Conservation (phyloP, 2,329 filamentous ascomycete species). For the Epichloe uncinata region DNA sequence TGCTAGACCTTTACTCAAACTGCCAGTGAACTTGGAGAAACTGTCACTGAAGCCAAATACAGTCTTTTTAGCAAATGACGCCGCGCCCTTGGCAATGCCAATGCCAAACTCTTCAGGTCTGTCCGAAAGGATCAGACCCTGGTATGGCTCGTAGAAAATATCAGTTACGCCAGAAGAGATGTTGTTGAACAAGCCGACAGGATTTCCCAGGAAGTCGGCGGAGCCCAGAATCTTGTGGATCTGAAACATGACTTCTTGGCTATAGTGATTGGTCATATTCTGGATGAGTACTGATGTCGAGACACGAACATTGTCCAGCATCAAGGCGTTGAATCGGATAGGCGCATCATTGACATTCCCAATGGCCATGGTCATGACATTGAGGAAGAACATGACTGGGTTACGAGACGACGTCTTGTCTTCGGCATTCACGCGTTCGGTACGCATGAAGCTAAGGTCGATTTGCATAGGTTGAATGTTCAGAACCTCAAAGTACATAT, state of each 20-base stretch:
- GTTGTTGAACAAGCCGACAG: slow-evolving; percentile 95
- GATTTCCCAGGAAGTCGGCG: slow-evolving; percentile 94
- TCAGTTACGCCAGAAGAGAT: slow-evolving; percentile 94
- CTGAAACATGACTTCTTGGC: slow-evolving; percentile 89
- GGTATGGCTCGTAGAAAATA: slow-evolving; percentile 98
- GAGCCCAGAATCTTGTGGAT: slow-evolving; percentile 96
- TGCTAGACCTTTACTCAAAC: slow-evolving; percentile 89
- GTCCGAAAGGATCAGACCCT: slow-evolving; percentile 92
- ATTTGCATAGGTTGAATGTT: slow-evolving; percentile 98
- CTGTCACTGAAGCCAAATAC: slow-evolving; percentile 96
- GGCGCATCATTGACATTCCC: slow-evolving; percentile 98
- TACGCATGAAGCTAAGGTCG: slow-evolving; percentile 92
- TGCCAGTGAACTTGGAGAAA: slow-evolving; percentile 94
- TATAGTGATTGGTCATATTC: slow-evolving; percentile 89
- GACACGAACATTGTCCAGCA: slow-evolving; percentile 89
- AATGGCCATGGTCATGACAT: slow-evolving; percentile 98
- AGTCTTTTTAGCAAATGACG: slow-evolving; percentile 95
- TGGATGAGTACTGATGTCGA: slow-evolving; percentile 72
- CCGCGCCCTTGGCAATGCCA: slow-evolving; percentile 91
- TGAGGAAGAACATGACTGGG: slow-evolving; percentile 97
- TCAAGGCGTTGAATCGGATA: slow-evolving; percentile 80
- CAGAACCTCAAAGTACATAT: slow-evolving; percentile 95
- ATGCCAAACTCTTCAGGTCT: slow-evolving; percentile 88
- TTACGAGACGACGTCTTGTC: slow-evolving; percentile 84
- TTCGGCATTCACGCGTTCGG: slow-evolving; percentile 90